phyloP scores from a whole-genome alignment of 163 green algal genomes.

The Scenedesmus sp. region DNA sequence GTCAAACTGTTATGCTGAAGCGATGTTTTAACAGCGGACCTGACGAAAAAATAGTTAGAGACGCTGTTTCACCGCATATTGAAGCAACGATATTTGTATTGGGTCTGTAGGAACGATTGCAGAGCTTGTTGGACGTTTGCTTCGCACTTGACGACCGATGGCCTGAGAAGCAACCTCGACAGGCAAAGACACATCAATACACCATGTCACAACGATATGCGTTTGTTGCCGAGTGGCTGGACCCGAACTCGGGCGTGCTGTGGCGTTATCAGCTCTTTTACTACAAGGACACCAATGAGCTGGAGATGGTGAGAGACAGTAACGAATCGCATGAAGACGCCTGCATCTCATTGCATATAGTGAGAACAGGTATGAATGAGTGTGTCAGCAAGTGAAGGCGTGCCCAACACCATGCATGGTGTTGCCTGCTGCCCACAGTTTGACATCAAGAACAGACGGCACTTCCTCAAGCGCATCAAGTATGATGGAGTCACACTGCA shows the following conservation, averaged over 20 bases:
- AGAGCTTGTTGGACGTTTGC: not conserved
- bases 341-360: not conserved
- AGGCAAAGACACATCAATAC: not conserved
- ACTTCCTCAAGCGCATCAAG: constrained; percentile 75
- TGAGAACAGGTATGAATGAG: too few relatives aligned
- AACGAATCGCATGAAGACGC: not conserved
- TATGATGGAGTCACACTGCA: constrained; percentile 66
- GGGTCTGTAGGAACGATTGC: too few relatives aligned
- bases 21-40: too few relatives aligned
- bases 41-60: too few relatives aligned
- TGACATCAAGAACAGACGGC: constrained; percentile 84
- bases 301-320: constrained; percentile 72
- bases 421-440: constrained; percentile 59
- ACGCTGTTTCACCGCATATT: too few relatives aligned
- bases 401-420: not conserved
- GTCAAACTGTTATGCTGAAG: too few relatives aligned
- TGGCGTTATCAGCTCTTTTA: constrained; percentile 78
- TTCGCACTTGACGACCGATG: not conserved
- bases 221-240: constrained; percentile 81
- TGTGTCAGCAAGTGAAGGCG: too few relatives aligned
- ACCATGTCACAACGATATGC: constrained; percentile 63
- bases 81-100: too few relatives aligned
- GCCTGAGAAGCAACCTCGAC: not conserved
- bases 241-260: constrained; percentile 59
- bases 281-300: constrained; percentile 70